A percentile compares a stretch with the other conserved stretches of the same genome.
These are phyloP conservation scores for Schwanniomyces polymorphus DNA, from an alignment of 805 yeast genomes.

Conservation along the genomic window DNA sequence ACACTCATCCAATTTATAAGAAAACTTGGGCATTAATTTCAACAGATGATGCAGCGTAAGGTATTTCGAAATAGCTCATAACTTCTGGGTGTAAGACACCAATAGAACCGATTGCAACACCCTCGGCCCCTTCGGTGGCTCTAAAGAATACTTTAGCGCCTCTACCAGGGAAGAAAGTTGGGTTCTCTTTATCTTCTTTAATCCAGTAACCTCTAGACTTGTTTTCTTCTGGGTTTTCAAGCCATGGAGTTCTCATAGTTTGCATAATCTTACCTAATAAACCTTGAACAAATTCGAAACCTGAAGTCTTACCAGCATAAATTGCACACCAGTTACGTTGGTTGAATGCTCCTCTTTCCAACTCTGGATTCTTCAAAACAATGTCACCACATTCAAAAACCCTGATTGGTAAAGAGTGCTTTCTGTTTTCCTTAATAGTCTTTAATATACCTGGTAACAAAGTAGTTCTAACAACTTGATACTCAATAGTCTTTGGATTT, in stretches of 20 bases:
- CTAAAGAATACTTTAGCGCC: constrained; percentile 87
- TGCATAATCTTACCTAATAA: constrained; percentile 93
- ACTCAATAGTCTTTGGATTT: constrained; percentile 95
- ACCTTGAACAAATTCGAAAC: constrained; percentile 94
- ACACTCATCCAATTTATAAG: constrained; percentile 41
- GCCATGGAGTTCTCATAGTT: constrained; percentile 88
- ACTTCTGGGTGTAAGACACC: constrained; percentile 98
- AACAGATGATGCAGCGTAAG: constrained; percentile 88
- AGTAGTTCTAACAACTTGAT: constrained; percentile 96
- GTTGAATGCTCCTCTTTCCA: constrained; percentile 89
- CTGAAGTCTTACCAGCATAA: constrained; percentile 91
- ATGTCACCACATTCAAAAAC: constrained; percentile 96
- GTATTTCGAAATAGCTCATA: constrained; percentile 79
- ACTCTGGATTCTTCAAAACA: constrained; percentile 73
- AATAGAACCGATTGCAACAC: constrained; percentile 69
- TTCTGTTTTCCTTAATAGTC: constrained; percentile 93
- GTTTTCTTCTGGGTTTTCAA: constrained; percentile 52
- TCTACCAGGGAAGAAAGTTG: constrained; percentile 94
- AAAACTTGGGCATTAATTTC: constrained; percentile 90
- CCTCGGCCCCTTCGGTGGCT: constrained; percentile 56
- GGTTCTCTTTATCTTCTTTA: constrained; percentile 62
- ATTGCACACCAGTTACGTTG: constrained; percentile 95
- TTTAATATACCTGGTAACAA: constrained; percentile 92
- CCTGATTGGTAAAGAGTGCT: constrained; percentile 90
- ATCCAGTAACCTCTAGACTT: constrained; percentile 83